A percentile compares a stretch with the other conserved stretches of the same genome.
These are phyloP conservation scores for Plenodomus lindquistii DNA, from an alignment of 2,329 filamentous ascomycete genomes.

Conservation along the genomic window DNA sequence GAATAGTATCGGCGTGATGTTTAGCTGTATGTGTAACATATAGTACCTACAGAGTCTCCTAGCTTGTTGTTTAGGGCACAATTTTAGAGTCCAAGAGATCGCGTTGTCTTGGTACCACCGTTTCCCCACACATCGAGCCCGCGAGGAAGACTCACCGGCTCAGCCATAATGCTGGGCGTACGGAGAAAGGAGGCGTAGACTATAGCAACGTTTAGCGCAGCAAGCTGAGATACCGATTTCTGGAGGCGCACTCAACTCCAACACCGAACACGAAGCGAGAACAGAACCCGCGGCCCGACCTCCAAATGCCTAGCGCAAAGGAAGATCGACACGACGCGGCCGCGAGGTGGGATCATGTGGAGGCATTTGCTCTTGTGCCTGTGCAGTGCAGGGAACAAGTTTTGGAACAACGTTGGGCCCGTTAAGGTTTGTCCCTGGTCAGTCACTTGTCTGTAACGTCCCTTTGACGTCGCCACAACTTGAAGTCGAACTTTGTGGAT, in stretches of 20 bases:
- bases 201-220: not conserved
- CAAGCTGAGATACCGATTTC: not conserved
- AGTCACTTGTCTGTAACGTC: not conserved
- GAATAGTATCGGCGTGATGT: not conserved
- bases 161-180: not conserved
- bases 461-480: not conserved
- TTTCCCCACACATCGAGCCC: not conserved
- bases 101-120: not conserved
- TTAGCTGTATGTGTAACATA: not conserved
- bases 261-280: not conserved
- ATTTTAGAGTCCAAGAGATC: not conserved
- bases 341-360: not conserved
- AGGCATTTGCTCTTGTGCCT: not conserved
- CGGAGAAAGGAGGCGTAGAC: not conserved
- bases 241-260: not conserved
- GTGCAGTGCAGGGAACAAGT: not conserved
- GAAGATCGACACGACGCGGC: not conserved
- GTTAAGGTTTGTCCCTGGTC: not conserved
- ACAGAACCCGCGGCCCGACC: not conserved
- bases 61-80: not conserved
- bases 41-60: not conserved
- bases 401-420: not conserved
- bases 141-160: not conserved
- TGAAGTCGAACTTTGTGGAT: not conserved
- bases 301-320: not conserved